phyloP scores from a whole-genome alignment of 306 rosid species.

The Ziziphus jujuba region DNA sequence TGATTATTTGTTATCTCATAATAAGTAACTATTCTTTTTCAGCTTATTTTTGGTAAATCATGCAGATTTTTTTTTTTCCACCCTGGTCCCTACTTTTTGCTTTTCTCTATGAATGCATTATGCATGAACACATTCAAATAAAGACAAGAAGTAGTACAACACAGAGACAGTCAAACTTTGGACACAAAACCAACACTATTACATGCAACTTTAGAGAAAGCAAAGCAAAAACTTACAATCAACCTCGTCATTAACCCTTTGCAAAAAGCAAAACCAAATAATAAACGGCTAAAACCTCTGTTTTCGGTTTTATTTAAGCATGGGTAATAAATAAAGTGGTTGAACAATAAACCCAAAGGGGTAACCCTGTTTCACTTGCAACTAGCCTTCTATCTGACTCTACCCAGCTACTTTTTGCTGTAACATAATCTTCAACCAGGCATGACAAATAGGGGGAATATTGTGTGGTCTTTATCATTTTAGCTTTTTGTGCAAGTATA shows the following conservation, averaged over 20 bases:
- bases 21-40: constrained; percentile 47
- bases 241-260: neutral
- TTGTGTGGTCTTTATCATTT: no score
- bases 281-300: neutral
- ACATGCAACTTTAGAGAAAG: constrained; percentile 15
- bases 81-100: neutral
- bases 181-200: neutral
- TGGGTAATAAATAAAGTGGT: no score
- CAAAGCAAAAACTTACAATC: neutral
- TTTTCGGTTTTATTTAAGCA: no score
- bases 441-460: no score
- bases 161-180: constrained; percentile 11
- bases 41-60: constrained; percentile 11
- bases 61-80: neutral
- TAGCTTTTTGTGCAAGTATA: no score
- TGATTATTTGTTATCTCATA: constrained; percentile 34
- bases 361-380: no score
- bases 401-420: no score
- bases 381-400: no score
- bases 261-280: neutral
- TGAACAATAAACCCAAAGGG: no score
- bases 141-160: neutral
- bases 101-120: neutral
- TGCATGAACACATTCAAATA: neutral
- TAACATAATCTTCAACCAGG: no score